Base-by-base conservation (phyloP, 2,329 filamentous ascomycete genomes). In the Aureobasidium mangrovei region DNA sequence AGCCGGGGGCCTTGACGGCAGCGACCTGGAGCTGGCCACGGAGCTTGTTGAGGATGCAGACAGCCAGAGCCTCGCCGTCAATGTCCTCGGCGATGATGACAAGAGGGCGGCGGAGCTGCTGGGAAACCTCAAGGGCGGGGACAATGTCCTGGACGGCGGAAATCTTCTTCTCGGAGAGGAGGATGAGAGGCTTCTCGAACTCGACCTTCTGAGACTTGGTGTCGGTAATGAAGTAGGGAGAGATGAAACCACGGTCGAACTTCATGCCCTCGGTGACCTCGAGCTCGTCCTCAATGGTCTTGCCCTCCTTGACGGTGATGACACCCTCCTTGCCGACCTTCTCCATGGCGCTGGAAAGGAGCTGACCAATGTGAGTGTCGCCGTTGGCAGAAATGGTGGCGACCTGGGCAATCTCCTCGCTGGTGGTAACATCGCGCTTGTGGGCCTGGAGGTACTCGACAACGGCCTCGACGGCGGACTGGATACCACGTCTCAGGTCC, bases 321-420 rank as follows among this genome's bases (percentile, higher is more conserved):
- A 98, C 93, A 80, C 93, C 93, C 79, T 98, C 93, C 83, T 98
- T 98, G 75, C 93, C 93, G 60, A 98, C 93, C 82, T 95, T 95
- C 82, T 98, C 93, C 93, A 98, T 98, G 64, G 93, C 93, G 70
- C 84, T 96, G 70, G 93, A 91, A 72, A 98, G 93, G 70, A 98
- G 83, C 76, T 89, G 85, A 66, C 93, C 93, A 67, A 98, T 88
- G 76, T 96, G 91, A 57, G 83, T 83, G 70, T 98, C 93, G 64
- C 93, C 93, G 76, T 98, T 98, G 72, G 93, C 93, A 64, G 85
- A 91, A 77, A 98, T 98, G 65, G 93, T 97, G 61, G 93, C 93
- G 59, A 98, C 93, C 78, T 98, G 93, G 51, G 91, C 90, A 67
- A 98, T 89, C 80, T 98, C 93, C 67, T 85, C 89, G 70, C 88